Evolutionary conservation across 345 rosid species (phyloP).

Genomic region (Linum tenue): DNA sequence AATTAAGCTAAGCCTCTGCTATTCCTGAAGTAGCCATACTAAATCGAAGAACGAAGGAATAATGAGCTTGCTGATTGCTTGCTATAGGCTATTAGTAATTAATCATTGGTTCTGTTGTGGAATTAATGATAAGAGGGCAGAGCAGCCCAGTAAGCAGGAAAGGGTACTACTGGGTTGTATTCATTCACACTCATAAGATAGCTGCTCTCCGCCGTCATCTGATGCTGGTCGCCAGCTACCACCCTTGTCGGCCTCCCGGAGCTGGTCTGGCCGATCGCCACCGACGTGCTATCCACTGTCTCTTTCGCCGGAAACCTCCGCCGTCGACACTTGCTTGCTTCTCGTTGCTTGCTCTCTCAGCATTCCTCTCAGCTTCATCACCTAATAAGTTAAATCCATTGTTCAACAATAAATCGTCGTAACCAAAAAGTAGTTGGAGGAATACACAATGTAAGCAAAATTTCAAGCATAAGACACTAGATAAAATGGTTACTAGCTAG

Average conservation of each 20-base stretch:
- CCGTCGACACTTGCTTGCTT: conserved; percentile 29
- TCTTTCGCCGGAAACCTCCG: conserved; percentile 48
- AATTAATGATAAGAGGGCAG: conserved; percentile 19
- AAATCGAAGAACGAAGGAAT: too few species aligned
- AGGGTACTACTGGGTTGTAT: conserved; percentile 25
- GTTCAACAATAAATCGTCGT: too few species aligned
- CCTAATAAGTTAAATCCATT: too few species aligned
- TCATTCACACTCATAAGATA: conserved; percentile 31
- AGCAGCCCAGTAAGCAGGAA: conserved; percentile 31
- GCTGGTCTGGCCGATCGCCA: conserved; percentile 22
- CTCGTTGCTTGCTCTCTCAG: conserved; percentile 33
- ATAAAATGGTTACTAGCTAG: too few species aligned
- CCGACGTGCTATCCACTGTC: conserved; percentile 50
- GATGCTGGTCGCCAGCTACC: conserved; percentile 12
- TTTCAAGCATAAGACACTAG: neutral
- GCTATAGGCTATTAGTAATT: too few species aligned
- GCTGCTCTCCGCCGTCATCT: conserved; percentile 28
- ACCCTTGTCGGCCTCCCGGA: conserved; percentile 9
- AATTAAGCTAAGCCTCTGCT: too few species aligned
- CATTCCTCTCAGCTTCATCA: conserved; percentile 42
- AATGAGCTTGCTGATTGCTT: too few species aligned
- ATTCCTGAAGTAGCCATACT: too few species aligned
- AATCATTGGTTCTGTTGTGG: too few species aligned
- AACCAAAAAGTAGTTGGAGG: too few species aligned
- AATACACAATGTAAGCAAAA: too few species aligned